Evolutionary conservation across 2,329 filamentous ascomycete genomes (phyloP).

Genomic region (Alternaria brassicicola): DNA sequence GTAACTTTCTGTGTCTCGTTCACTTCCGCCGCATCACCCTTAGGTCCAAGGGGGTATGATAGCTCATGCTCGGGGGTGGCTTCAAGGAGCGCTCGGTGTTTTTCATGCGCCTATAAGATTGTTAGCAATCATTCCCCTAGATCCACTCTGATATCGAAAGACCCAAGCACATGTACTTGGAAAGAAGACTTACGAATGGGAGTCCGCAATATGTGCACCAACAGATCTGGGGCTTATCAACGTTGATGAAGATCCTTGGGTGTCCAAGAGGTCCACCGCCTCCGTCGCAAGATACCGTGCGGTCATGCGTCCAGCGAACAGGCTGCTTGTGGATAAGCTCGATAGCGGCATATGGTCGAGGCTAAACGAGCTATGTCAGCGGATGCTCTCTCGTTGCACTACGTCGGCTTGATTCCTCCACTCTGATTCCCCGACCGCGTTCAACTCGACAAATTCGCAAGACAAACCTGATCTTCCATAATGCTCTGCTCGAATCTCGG

Average conservation of each 20-base stretch:
- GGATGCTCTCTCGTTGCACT: conserved; percentile 7
- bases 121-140: conserved; percentile 4
- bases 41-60: conserved; percentile 77
- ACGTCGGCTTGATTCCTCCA: neutral
- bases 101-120: conserved; percentile 76
- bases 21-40: conserved; percentile 64
- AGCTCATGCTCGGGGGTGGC: conserved; percentile 77
- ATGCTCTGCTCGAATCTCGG: conserved; percentile 98
- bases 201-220: conserved; percentile 91
- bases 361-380: conserved; percentile 61
- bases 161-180: neutral
- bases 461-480: conserved; percentile 83
- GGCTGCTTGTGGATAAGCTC: conserved; percentile 96
- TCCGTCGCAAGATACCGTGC: conserved; percentile 85
- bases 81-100: conserved; percentile 83
- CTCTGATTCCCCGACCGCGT: neutral
- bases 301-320: conserved; percentile 86
- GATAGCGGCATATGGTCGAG: conserved; percentile 86
- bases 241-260: conserved; percentile 95
- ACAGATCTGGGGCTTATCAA: conserved; percentile 93
- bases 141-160: too few species aligned
- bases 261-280: conserved; percentile 90
- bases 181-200: conserved; percentile 74
- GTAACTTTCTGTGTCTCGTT: conserved; percentile 64
- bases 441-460: neutral